Conservation (phyloP, 495 filamentous ascomycete genomes). For the Aspergillus sclerotioniger region DNA sequence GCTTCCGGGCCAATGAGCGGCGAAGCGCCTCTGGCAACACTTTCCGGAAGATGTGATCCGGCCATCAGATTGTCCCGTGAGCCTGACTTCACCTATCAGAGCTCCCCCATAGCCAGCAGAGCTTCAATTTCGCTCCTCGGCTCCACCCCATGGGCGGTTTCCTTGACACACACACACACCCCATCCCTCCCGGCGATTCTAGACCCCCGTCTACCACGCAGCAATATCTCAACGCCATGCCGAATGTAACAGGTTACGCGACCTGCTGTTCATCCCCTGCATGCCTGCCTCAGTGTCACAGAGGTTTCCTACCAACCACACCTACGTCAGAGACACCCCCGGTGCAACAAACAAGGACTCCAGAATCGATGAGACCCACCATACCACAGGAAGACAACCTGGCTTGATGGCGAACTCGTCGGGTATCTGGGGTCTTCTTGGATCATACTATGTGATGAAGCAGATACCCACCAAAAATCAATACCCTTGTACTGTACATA, state of each 20-base stretch:
- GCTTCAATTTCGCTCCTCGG: not conserved
- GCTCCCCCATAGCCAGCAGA: not conserved
- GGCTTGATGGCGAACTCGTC: no score
- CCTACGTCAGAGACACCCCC: not conserved
- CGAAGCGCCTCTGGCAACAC: constrained; percentile 54
- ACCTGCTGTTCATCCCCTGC: not conserved
- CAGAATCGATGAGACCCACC: not conserved
- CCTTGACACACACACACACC: not conserved
- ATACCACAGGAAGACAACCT: no score
- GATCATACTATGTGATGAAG: constrained; percentile 2
- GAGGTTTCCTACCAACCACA: not conserved
- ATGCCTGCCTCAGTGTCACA: not conserved
- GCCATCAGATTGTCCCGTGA: not conserved
- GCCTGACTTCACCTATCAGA: not conserved
- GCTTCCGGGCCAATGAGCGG: constrained; percentile 42
- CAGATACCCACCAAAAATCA: not conserved
- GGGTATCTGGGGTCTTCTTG: not conserved
- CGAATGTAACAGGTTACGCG: not conserved
- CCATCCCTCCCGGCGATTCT: not conserved
- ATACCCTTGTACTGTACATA: constrained; percentile 3
- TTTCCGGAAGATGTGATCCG: constrained; percentile 49
- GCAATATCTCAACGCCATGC: not conserved
- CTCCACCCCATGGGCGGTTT: not conserved
- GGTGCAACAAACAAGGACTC: constrained; percentile 1
- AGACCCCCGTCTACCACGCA: not conserved